Evolutionary conservation across 345 rosid genomes (phyloP).

Genomic region (Adansonia digitata): DNA sequence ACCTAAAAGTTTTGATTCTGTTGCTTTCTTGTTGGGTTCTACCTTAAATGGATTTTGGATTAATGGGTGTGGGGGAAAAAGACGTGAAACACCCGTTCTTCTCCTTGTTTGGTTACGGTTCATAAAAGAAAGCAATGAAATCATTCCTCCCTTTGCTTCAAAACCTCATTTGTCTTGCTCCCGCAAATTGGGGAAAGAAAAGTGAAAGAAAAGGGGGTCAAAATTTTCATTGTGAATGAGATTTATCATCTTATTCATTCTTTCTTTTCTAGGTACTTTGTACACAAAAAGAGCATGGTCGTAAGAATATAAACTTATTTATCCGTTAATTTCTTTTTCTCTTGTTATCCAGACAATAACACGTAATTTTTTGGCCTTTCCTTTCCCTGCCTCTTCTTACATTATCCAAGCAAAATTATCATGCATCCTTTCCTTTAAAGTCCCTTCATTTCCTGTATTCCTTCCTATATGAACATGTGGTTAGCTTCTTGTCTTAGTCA

Average conservation of each 20-base stretch:
- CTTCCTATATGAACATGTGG: background rate
- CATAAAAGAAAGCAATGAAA: background rate
- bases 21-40: background rate
- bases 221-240: background rate
- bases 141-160: background rate
- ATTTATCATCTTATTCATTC: background rate
- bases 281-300: background rate
- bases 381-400: background rate
- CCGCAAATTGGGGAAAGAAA: background rate
- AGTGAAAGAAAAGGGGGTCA: background rate
- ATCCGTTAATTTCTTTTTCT: background rate
- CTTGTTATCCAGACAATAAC: background rate
- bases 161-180: background rate
- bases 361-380: background rate
- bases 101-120: background rate
- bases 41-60: background rate
- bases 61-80: background rate
- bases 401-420: background rate
- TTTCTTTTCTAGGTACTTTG: background rate
- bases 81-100: background rate
- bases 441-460: background rate
- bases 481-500: background rate
- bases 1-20: background rate
- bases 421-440: background rate
- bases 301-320: background rate